phyloP scores from a whole-genome alignment of 2,329 filamentous ascomycete genomes.

The Hymenoscyphus scutula region DNA sequence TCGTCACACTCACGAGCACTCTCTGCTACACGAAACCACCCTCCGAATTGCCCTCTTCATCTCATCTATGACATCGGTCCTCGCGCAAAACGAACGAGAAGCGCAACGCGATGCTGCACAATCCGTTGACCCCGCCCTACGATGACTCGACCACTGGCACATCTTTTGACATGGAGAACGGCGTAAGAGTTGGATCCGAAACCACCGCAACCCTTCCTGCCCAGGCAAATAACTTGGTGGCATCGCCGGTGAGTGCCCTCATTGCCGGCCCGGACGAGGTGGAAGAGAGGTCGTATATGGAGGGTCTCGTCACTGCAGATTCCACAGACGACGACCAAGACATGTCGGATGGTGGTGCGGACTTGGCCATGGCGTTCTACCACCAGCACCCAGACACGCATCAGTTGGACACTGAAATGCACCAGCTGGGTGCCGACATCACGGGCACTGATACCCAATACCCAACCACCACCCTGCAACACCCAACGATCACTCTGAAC shows the following conservation, averaged over 20 bases:
- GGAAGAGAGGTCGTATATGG: slow-evolving; percentile 19
- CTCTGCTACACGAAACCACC: slow-evolving; percentile 19
- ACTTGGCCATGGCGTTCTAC: slow-evolving; percentile 24
- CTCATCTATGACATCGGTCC: slow-evolving; percentile 23
- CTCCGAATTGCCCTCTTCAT: slow-evolving; percentile 7
- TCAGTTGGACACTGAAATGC: slow-evolving; percentile 28
- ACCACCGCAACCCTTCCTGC: background rate
- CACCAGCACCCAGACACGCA: slow-evolving; percentile 21
- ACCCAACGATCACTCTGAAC: background rate
- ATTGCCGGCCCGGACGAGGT: slow-evolving; percentile 19
- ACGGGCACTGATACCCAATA: slow-evolving; percentile 21
- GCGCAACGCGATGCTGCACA: slow-evolving; percentile 29
- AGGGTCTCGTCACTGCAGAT: slow-evolving; percentile 15
- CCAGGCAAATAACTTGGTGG: slow-evolving; percentile 7
- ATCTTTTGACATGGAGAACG: slow-evolving; percentile 19
- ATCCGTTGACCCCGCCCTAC: slow-evolving; percentile 29
- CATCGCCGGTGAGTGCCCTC: slow-evolving; percentile 21
- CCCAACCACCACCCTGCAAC: background rate
- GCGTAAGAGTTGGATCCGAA: slow-evolving; percentile 11
- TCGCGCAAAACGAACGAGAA: slow-evolving; percentile 20
- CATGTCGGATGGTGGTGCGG: slow-evolving; percentile 33
- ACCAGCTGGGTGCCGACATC: slow-evolving; percentile 28
- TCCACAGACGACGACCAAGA: slow-evolving; percentile 31
- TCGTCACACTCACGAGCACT: background rate
- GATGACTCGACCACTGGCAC: slow-evolving; percentile 23